phyloP scores from a whole-genome alignment of 768 basidiomycete genomes.

The Calocera viscosa region DNA sequence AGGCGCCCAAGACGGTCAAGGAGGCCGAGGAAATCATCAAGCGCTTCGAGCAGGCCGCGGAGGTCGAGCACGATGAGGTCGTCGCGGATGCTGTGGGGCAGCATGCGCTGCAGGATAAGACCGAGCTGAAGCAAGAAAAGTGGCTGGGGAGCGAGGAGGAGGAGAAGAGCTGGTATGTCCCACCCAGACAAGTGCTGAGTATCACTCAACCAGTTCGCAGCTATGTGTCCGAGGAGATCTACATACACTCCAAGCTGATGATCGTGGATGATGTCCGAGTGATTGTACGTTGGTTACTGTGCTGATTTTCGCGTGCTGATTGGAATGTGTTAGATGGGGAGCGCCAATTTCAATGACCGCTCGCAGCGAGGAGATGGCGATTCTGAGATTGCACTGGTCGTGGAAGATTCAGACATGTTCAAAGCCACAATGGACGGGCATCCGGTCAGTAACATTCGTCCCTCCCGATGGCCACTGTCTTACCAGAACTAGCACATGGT shows the following conservation, averaged over 20 bases:
- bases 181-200: conserved; percentile 10
- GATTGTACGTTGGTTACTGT: conserved; percentile 45
- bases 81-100: conserved; percentile 72
- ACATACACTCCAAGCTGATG: conserved; percentile 60
- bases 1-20: conserved; percentile 51
- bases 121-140: conserved; percentile 53
- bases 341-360: conserved; percentile 29
- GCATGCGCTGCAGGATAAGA: conserved; percentile 56
- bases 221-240: conserved; percentile 67
- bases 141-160: conserved; percentile 80
- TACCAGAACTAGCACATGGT: conserved; percentile 39
- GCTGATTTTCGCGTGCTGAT: not conserved
- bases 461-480: not conserved
- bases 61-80: conserved; percentile 43
- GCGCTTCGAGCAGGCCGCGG: conserved; percentile 58
- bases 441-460: conserved; percentile 23
- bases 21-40: conserved; percentile 58
- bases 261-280: conserved; percentile 85
- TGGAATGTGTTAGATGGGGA: conserved; percentile 22
- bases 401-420: conserved; percentile 77
- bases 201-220: too few relatives aligned
- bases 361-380: conserved; percentile 59
- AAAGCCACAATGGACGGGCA: conserved; percentile 65
- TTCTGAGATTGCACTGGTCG: conserved; percentile 85
- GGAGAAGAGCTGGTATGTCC: conserved; percentile 58